A percentile compares a stretch with the other conserved stretches of the same genome.
Conservation (phyloP, 2,329 filamentous ascomycete genomes). For the Colletotrichum liaoningense region DNA sequence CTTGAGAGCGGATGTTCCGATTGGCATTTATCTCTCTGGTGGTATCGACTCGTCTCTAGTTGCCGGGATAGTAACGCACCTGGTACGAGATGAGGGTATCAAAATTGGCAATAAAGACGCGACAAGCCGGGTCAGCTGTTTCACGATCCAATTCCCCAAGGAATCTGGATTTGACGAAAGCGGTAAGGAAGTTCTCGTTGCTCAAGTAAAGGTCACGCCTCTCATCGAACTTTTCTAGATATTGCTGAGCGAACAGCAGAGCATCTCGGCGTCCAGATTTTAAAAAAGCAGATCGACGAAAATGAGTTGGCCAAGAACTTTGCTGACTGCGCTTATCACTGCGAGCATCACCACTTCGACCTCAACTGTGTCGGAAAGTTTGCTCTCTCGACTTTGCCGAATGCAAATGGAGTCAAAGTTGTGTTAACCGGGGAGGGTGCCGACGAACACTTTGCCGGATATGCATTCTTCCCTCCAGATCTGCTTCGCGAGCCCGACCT, state of each 20-base stretch:
- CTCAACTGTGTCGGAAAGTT: slow-evolving; percentile 64
- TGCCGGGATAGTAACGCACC: slow-evolving; percentile 65
- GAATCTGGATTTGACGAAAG: slow-evolving; percentile 62
- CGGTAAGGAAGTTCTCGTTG: slow-evolving; percentile 37
- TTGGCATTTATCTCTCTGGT: slow-evolving; percentile 67
- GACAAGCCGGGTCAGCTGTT: slow-evolving; percentile 46
- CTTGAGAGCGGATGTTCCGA: slow-evolving; percentile 66
- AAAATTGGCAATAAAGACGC: slow-evolving; percentile 53
- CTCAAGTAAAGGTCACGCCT: neutral
- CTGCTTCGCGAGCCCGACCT: slow-evolving; percentile 60
- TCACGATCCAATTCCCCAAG: slow-evolving; percentile 64
- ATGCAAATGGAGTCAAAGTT: slow-evolving; percentile 61
- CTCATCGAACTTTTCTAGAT: neutral
- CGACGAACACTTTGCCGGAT: slow-evolving; percentile 67
- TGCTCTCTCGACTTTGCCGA: slow-evolving; percentile 56
- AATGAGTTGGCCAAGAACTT: slow-evolving; percentile 42
- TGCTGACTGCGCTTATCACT: slow-evolving; percentile 43
- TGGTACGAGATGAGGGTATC: slow-evolving; percentile 57
- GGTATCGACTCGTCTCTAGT: slow-evolving; percentile 68
- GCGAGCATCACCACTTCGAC: slow-evolving; percentile 52
- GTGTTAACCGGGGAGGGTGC: slow-evolving; percentile 64
- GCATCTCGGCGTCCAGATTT: slow-evolving; percentile 44
- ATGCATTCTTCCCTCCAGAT: slow-evolving; percentile 57
- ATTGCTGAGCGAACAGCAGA: slow-evolving; percentile 36
- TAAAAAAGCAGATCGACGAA: slow-evolving; percentile 42